Base-by-base conservation (phyloP, 257 asterid genomes). In the Primulina eburnea region DNA sequence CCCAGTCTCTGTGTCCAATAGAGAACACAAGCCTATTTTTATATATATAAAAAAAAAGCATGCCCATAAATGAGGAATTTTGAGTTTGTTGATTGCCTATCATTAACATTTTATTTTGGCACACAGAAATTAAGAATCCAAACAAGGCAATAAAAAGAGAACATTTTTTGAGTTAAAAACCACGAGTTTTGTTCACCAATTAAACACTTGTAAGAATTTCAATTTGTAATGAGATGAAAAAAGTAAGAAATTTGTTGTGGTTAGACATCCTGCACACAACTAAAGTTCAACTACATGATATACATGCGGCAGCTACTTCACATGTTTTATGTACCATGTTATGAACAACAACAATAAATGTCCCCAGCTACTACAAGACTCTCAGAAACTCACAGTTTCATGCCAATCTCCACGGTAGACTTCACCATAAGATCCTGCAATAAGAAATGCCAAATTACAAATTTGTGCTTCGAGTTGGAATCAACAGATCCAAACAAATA, bases 391-490 rank as follows among this genome's bases (percentile, higher is more conserved):
- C 81, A 92, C 98, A 77, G 98, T 93, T 83, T 95, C 98, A 76
- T 90, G 97, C 98, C 97, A 93, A 65, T 93, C 98, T 58, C 97
- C 98, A 72, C 85, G 97, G 61, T 88, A 89, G 55, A 93, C 98
- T 89, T 93, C 98, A 7, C 98, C 98, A 61, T 93, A 93, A 73
- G 97, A 93, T 77, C 98, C 98, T 92, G 82, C 69, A 76, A 71
- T 47, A 78, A 75, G 74, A 77, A 71, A 64, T 76, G 6, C 59
- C 74, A 71, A 63, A 35, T 55, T 14, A 50, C 2, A 26, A 59
- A 68, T 58, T 52, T 26, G 61, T 60, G 24, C n/a, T 62, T 61
- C 11, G 35, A 11, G 68, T 68, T 69, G 21, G 62, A 64, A 73
- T 64, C 32, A 73, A 72, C 57, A n/a, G 59, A n/a, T 71, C 64